A percentile compares a stretch with the other conserved stretches of the same genome.
These are phyloP conservation scores for Primulina huaijiensis DNA, from an alignment of 257 asterid genomes.

Conservation along the genomic window DNA sequence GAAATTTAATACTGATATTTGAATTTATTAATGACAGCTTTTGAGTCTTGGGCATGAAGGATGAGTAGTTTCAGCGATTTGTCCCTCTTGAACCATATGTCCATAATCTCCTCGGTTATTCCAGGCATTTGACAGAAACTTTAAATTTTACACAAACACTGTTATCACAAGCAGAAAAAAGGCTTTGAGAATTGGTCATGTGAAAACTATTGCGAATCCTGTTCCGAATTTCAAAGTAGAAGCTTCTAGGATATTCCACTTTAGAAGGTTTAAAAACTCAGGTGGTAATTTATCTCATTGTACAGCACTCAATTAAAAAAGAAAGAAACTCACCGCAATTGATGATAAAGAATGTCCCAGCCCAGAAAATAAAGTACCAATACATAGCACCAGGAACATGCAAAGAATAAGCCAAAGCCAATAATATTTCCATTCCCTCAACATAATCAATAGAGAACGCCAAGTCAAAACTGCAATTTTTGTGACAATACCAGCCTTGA, in stretches of 20 bases:
- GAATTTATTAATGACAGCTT: neutral
- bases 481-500: slow-evolving; percentile 57
- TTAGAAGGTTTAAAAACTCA: neutral
- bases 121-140: no score
- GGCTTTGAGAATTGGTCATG: neutral
- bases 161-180: neutral
- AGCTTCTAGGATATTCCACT: neutral
- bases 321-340: slow-evolving; percentile 60
- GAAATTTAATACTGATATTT: no score
- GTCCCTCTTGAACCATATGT: neutral
- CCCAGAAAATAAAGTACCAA: slow-evolving; percentile 84
- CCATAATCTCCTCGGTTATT: no score
- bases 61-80: neutral
- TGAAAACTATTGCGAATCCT: neutral
- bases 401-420: slow-evolving; percentile 91
- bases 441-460: slow-evolving; percentile 95
- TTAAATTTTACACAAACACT: neutral
- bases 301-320: no score
- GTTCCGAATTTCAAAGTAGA: neutral
- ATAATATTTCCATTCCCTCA: slow-evolving; percentile 98
- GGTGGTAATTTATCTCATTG: neutral
- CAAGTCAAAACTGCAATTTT: slow-evolving; percentile 81
- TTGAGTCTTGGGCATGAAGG: neutral
- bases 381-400: slow-evolving; percentile 72
- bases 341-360: slow-evolving; percentile 97